Percentiles rank a stretch among this genome's conserved stretches.
Evolutionary conservation across 2,329 filamentous ascomycete genomes (phyloP).

Genomic region (Colletotrichum coccodes): DNA sequence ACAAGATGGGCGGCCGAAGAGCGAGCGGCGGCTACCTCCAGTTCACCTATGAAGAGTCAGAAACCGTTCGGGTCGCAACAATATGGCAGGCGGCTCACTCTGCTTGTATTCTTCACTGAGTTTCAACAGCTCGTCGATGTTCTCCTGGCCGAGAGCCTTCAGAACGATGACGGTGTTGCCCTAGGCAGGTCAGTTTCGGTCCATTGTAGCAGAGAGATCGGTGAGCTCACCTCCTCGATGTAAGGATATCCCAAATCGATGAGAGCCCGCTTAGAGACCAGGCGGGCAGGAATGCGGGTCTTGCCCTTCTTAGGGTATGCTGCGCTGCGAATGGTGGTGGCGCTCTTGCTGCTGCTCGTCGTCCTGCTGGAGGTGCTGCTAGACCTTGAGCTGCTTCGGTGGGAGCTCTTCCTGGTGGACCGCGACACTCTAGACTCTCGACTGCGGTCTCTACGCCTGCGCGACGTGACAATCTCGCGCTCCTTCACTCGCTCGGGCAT

Average conservation of each 20-base stretch:
- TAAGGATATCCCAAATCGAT: conserved; percentile 89
- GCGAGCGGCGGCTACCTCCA: conserved; percentile 55
- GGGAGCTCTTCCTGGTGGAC: conserved; percentile 49
- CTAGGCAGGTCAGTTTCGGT: conserved; percentile 52
- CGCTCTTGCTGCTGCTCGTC: conserved; percentile 56
- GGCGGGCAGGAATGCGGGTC: conserved; percentile 83
- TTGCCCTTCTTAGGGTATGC: conserved; percentile 86
- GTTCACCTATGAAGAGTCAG: conserved; percentile 47
- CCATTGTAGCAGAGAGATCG: not conserved
- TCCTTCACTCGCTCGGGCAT: conserved; percentile 70
- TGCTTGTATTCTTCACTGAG: conserved; percentile 82
- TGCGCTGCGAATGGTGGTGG: conserved; percentile 65
- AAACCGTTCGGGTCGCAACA: no score
- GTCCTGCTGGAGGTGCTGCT: conserved; percentile 53
- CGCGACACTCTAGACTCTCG: conserved; percentile 52
- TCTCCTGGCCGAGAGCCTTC: conserved; percentile 86
- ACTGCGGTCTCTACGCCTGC: conserved; percentile 56
- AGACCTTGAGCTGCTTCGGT: conserved; percentile 53
- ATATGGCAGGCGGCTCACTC: conserved; percentile 55
- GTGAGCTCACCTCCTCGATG: conserved; percentile 77
- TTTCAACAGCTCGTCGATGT: conserved; percentile 90
- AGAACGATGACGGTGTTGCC: conserved; percentile 84
- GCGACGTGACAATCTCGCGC: conserved; percentile 65
- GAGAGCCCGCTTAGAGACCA: conserved; percentile 84
- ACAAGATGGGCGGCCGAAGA: conserved; percentile 57